phyloP scores from a whole-genome alignment of 2,329 filamentous ascomycete species.

The Colletotrichum melonis region DNA sequence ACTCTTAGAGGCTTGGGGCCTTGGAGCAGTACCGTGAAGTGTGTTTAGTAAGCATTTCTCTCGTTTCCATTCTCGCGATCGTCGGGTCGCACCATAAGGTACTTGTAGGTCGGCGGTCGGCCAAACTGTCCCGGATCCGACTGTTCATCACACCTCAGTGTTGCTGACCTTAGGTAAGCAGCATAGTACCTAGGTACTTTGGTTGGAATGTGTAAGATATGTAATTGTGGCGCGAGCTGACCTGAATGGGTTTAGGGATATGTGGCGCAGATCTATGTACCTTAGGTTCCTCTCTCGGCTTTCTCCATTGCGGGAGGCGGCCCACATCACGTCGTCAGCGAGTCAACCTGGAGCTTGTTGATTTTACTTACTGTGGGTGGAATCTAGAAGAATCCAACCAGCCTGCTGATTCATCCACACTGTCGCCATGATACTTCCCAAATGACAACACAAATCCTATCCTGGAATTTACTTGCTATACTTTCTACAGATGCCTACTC shows the following conservation, averaged over 20 bases:
- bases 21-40: not conserved
- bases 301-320: not conserved
- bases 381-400: slow-evolving; percentile 22
- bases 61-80: too few species aligned
- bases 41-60: not conserved
- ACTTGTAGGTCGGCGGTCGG: not conserved
- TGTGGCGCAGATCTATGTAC: not conserved
- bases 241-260: not conserved
- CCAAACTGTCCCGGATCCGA: slow-evolving; percentile 1
- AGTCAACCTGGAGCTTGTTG: not conserved
- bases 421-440: slow-evolving; percentile 1
- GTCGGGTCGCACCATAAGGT: not conserved
- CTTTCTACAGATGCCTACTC: not conserved
- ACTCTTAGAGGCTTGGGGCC: not conserved
- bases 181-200: too few species aligned
- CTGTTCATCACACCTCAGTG: not conserved
- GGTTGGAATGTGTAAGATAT: too few species aligned
- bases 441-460: not conserved
- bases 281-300: too few species aligned
- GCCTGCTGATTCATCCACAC: slow-evolving; percentile 28
- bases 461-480: not conserved
- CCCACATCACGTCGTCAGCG: too few species aligned
- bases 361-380: slow-evolving; percentile 7
- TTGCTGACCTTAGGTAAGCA: too few species aligned
- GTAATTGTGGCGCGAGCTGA: not conserved